Evolutionary conservation across 2,329 filamentous ascomycete species (phyloP), one percentile per base, ranked within the genome.

Genomic region (Ceratocystis ficicola): DNA sequence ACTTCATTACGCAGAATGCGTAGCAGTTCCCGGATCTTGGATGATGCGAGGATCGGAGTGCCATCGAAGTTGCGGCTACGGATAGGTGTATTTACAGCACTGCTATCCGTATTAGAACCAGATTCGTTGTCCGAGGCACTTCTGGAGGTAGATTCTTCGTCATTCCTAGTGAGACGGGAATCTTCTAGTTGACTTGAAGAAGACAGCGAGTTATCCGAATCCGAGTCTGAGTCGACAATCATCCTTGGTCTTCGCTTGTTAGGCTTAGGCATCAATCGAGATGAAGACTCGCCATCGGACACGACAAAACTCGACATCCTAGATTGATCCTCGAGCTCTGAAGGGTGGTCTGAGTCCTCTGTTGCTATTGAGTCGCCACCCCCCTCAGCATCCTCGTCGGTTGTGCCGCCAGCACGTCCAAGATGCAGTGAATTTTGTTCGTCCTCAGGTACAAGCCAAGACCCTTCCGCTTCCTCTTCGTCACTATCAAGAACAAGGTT

Each of bases 21-120:
- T 72, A 95, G 83, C 22, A 97, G 81, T 71, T 94, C 86, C 57
- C 88, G 86, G 72, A 99, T 95, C 78, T 99, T 99, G 71, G 94
- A 93, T 0, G 94, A 99, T 1, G 85, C 82, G 30, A 83, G 78
- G 44, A 88, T 79, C 32, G 0, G 73, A 71, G 36, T 71, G 8
- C 71, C 71, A 8, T 71, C 72, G 1, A 72, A 69, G 4, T 20
- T n/a, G 12, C 55, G 55, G 17, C 55, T n/a, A 15, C 6, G 3
- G 12, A 59, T 17, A 15, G 55, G 8, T 6, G 15, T n/a, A 8
- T 36, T 30, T 15, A 28, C 2, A n/a, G 28, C 25, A 59, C 25
- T 59, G 2, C 32, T 30, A 8, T 57, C 52, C 6, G 52, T 74
- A 41, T 74, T 72, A 0, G 74, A 73, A 2, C 71, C 72, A 4